Evolutionary conservation across 495 filamentous ascomycete genomes (phyloP), one percentile per base, ranked within the genome.

Genomic region (Aspergillus mulundensis): DNA sequence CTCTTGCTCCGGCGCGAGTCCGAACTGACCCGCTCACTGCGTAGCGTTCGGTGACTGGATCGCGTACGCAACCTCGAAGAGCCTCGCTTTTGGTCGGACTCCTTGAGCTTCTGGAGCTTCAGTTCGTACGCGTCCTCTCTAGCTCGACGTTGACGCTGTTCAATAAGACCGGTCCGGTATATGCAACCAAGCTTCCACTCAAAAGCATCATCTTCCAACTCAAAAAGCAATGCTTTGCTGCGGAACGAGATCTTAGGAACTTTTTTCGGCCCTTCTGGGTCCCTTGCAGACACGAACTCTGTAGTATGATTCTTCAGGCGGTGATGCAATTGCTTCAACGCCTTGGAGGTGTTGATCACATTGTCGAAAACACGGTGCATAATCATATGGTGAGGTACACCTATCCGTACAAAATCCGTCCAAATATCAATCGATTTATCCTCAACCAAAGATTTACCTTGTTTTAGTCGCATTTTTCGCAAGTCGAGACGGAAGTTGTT

Each of bases 131-230:
- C 93, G 41, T 95, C 90, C 70, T 96, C 90, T 21, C 94, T 82
- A 12, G 92, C 93, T 56, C 92, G 72, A 14, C 94, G 82, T 65
- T 97, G 93, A 65, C 84, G 82, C 71, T 97, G 90, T 63, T 99
- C 94, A 46, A 90, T 75, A 20, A 95, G 74, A 2, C 95, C 94
- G 19, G 87, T 81, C 6, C 93, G 85, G 62, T 97, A 97, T 45
- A 97, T 99, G 60, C 86, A 81, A 0, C 90, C 89, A 19, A 99
- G 78, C 64, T 96, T 96, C 87, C 92, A 97, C 66, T 99, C 94
- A 64, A 99, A 99, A 1, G 89, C 86, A 49, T 94, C 91, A 69
- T 99, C 94, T 70, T 99, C 94, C 45, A 99, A 74, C 57, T 96
- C 90, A 54, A 97, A 90, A 20, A 96, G 72, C 10, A 97, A 68